Percentiles rank a stretch among this genome's conserved stretches.
These are phyloP conservation scores for Fusarium armeniacum DNA, from an alignment of 2,329 filamentous ascomycete genomes.

Conservation along the genomic window DNA sequence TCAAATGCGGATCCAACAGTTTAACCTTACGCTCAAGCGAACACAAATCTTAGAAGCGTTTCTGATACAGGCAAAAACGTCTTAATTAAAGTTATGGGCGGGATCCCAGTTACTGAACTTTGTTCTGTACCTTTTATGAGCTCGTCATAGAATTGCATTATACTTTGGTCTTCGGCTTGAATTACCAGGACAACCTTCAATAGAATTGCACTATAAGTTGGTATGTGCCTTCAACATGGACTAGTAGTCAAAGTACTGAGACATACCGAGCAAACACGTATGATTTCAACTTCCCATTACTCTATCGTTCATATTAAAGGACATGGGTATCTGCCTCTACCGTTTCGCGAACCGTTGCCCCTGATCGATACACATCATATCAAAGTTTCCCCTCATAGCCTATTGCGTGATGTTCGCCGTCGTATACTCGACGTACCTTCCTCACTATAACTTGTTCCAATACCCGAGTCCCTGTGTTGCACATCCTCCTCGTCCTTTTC, in stretches of 20 bases:
- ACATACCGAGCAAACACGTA: not conserved
- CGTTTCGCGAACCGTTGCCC: conserved; percentile 10
- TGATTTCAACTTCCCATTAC: conserved; percentile 9
- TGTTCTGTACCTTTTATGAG: conserved; percentile 18
- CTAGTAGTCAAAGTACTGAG: not conserved
- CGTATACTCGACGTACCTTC: conserved; percentile 53
- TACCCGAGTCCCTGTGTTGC: conserved; percentile 60
- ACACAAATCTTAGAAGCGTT: not conserved
- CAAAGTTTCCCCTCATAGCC: conserved; percentile 18
- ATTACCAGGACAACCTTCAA: not conserved
- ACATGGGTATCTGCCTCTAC: conserved; percentile 28
- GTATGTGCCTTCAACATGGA: conserved; percentile 8
- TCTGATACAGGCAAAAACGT: not conserved
- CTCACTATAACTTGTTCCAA: conserved; percentile 68
- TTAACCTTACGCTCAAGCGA: not conserved
- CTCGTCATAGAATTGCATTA: conserved; percentile 40
- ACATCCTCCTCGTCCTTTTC: conserved; percentile 50
- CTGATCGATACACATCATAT: conserved; percentile 3
- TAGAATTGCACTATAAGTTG: conserved; percentile 28
- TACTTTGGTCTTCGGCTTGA: not conserved
- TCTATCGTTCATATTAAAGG: conserved; percentile 6
- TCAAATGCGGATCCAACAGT: not conserved
- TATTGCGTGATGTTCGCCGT: conserved; percentile 50
- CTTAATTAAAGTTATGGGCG: not conserved
- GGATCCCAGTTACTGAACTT: conserved; percentile 8